A percentile compares a stretch with the other conserved stretches of the same genome.
These are phyloP conservation scores for Aspergillus sp. DNA, from an alignment of 2,329 filamentous ascomycete genomes.

Conservation along the genomic window DNA sequence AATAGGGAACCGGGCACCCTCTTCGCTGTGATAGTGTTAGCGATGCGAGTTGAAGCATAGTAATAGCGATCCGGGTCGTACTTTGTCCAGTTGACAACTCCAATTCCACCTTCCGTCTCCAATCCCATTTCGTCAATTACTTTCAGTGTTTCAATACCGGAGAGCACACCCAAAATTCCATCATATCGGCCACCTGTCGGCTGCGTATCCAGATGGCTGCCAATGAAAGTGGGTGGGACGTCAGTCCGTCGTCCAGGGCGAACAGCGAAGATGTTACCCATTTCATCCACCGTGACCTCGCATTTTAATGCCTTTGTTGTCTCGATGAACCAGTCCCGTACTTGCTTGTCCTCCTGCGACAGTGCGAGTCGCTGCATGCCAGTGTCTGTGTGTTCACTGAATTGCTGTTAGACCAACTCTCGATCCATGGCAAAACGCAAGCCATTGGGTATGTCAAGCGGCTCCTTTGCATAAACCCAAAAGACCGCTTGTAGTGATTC, in stretches of 20 bases:
- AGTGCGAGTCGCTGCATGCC: conserved; percentile 77
- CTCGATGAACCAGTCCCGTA: conserved; percentile 73
- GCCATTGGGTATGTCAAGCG: background rate
- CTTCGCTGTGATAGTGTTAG: conserved; percentile 59
- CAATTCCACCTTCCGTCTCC: conserved; percentile 70
- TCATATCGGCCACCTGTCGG: conserved; percentile 50
- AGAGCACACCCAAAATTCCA: conserved; percentile 72
- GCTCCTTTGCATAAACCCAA: background rate
- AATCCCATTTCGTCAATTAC: conserved; percentile 67
- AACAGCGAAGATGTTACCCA: conserved; percentile 80
- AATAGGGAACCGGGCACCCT: conserved; percentile 76
- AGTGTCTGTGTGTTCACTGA: conserved; percentile 58
- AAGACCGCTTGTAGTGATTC: background rate
- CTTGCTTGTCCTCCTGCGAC: conserved; percentile 69
- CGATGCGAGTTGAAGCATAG: background rate
- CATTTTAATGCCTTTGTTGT: conserved; percentile 66
- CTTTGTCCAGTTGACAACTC: conserved; percentile 64
- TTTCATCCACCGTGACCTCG: conserved; percentile 67
- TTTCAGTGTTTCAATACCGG: conserved; percentile 71
- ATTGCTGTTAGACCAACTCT: background rate
- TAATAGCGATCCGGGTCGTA: conserved; percentile 15
- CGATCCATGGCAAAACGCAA: background rate
- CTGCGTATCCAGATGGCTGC: conserved; percentile 69
- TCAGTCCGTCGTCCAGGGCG: conserved; percentile 61
- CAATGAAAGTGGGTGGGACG: conserved; percentile 66